Evolutionary conservation across 1,284 basidiomycete species (phyloP).

Genomic region (Neotropicomus parvogracilis): DNA sequence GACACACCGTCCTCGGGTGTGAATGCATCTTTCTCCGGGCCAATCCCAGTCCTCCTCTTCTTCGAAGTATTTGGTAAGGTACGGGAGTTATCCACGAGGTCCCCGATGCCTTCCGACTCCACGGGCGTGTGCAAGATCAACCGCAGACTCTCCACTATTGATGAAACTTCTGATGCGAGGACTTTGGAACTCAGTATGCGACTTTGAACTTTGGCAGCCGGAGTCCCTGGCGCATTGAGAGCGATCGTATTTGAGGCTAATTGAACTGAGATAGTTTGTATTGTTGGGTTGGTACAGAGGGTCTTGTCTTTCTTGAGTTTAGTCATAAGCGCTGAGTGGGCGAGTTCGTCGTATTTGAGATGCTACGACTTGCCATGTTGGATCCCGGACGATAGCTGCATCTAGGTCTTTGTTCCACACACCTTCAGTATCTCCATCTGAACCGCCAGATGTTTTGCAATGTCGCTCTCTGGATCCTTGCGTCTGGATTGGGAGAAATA

Average conservation of each 20-base stretch:
- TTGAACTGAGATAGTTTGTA: slow-evolving; percentile 47
- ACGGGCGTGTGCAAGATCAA: slow-evolving; percentile 39
- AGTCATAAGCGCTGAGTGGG: slow-evolving; percentile 57
- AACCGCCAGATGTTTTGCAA: slow-evolving; percentile 54
- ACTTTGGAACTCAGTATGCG: slow-evolving; percentile 75
- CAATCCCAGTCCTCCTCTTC: slow-evolving; percentile 5
- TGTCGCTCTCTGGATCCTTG: slow-evolving; percentile 38
- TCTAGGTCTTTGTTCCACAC: slow-evolving; percentile 13
- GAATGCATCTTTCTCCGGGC: not conserved
- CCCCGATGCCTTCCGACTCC: not conserved
- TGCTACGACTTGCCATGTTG: slow-evolving; percentile 41
- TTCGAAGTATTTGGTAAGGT: slow-evolving; percentile 5
- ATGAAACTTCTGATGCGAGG: slow-evolving; percentile 59
- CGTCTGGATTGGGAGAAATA: slow-evolving; percentile 32
- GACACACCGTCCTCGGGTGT: not conserved
- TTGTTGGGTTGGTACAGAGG: slow-evolving; percentile 44
- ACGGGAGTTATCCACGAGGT: not conserved
- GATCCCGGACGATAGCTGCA: not conserved
- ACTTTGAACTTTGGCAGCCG: slow-evolving; percentile 62
- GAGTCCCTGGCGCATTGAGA: slow-evolving; percentile 40
- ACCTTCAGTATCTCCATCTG: slow-evolving; percentile 74
- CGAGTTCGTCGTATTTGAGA: slow-evolving; percentile 57
- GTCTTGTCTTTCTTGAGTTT: slow-evolving; percentile 74
- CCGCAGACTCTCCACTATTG: slow-evolving; percentile 50
- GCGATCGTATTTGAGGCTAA: slow-evolving; percentile 35